phyloP scores from a whole-genome alignment of 805 yeast genomes.

The Sporopachydermia quercuum region DNA sequence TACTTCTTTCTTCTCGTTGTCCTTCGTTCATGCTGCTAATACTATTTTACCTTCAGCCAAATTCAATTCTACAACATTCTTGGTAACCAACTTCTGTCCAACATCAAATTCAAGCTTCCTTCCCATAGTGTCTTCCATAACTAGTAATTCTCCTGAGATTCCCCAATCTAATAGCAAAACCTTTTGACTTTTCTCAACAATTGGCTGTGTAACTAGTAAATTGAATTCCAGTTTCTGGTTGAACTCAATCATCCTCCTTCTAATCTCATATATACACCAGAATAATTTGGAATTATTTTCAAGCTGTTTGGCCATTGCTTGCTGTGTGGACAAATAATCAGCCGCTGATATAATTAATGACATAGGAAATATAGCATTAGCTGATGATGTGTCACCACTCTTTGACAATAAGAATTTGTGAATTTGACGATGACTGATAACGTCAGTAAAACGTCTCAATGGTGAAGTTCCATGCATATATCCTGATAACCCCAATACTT shows the following conservation, averaged over 20 bases:
- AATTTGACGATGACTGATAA: constrained; percentile 2
- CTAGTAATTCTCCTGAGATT: neutral
- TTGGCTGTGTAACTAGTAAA: neutral
- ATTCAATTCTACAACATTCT: neutral
- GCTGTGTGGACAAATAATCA: neutral
- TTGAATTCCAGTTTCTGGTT: neutral
- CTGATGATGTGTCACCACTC: neutral
- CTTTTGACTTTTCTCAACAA: neutral
- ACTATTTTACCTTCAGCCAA: neutral
- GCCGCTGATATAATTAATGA: neutral
- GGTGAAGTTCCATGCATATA: constrained; percentile 8
- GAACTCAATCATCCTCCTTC: too few species aligned
- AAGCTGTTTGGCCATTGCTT: neutral
- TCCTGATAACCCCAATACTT: constrained; percentile 5
- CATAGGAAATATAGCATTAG: neutral
- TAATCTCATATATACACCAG: neutral
- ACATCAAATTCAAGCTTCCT: neutral
- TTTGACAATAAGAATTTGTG: constrained; percentile 5
- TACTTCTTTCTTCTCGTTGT: too few species aligned
- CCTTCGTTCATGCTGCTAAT: neutral
- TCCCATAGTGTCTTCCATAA: neutral
- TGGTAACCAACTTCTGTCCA: neutral
- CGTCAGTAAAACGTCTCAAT: constrained; percentile 5
- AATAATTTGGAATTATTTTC: neutral
- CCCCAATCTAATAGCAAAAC: neutral